Evolutionary conservation across 176 grass and related monocot species (phyloP), one percentile per base, ranked within the genome.

Genomic region (Leersia perrieri): DNA sequence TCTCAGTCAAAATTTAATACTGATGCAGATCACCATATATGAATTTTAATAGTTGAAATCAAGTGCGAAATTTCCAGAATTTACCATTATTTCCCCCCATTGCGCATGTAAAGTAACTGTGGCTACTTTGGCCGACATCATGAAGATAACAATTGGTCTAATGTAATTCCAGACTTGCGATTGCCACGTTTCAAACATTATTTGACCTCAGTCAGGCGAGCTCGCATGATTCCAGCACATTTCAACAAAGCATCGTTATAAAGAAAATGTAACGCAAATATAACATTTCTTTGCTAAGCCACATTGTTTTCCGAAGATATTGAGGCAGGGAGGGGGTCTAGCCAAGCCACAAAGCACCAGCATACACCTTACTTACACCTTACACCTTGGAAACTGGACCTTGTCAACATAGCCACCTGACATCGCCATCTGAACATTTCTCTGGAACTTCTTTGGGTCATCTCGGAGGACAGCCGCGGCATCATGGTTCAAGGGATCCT

Each of bases 401-500:
- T 75, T 75, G 28, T 79, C 78, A 32, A 94, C 85, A 53, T 88
- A 88, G 2, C 88, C 88, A 66, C 88, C 91, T 11, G 61, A 77
- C 85, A 90, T 88, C 10, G 91, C 91, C 57, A 68, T 77, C 78
- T 73, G 87, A 16, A 90, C 91, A 80, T 94, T 90, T 72, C 77
- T 76, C 91, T 88, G 81, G 60, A 94, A 90, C 88, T 88, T 85
- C 11, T 77, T 81, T 40, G 88, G 91, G 51, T 88, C 90, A 77
- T 90, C 85, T 33, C 85, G 82, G 33, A 90, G 77, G 33, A 90
- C 88, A 14, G 66, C 77, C 0, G 91, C 91, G 14, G 91, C 88
- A 42, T 93, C 88, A 64, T 90, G 85, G 70, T 94, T 90, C 74
- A 94, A 73, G 4, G 91, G 91, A 30, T 93, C 91, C 78, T 94